Conservation (phyloP, 1,284 basidiomycete genomes). For the Ceratobasidium papillatum region DNA sequence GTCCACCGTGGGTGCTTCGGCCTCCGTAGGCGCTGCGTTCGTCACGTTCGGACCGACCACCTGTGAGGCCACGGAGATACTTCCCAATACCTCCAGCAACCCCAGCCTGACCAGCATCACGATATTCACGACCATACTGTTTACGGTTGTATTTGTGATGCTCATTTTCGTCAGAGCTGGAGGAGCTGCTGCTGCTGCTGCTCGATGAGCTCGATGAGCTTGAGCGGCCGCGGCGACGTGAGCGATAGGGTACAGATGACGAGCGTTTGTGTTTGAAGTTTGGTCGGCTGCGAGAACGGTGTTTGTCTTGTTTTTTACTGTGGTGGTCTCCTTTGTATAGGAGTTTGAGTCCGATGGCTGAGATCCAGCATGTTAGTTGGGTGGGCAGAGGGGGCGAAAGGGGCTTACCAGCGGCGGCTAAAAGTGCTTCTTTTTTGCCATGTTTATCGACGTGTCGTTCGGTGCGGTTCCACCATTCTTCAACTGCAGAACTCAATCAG, state of each 20-base stretch:
- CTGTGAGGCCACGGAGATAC: neutral
- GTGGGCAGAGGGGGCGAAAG: neutral
- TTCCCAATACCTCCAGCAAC: neutral
- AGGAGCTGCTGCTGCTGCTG: neutral
- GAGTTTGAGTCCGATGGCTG: conserved; percentile 27
- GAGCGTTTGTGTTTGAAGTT: neutral
- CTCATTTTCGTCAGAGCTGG: neutral
- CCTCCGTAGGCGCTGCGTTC: neutral
- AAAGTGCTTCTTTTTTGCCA: conserved; percentile 59
- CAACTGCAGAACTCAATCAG: conserved; percentile 23
- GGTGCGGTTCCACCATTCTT: conserved; percentile 58
- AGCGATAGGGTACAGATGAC: neutral
- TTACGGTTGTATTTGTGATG: neutral
- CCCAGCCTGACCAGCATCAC: neutral
- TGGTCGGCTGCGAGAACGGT: conserved; percentile 9
- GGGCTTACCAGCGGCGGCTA: conserved; percentile 60
- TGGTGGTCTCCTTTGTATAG: conserved; percentile 14
- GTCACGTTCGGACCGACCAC: neutral
- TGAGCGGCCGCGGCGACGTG: neutral
- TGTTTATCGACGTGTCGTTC: conserved; percentile 57
- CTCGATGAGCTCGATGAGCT: neutral
- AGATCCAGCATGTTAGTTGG: neutral
- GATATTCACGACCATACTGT: neutral
- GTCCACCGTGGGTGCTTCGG: neutral
- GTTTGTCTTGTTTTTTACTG: neutral